These are phyloP conservation scores for Trichoderma atrobrunneum DNA, from an alignment of 2,329 filamentous ascomycete genomes.

Conservation along the genomic window DNA sequence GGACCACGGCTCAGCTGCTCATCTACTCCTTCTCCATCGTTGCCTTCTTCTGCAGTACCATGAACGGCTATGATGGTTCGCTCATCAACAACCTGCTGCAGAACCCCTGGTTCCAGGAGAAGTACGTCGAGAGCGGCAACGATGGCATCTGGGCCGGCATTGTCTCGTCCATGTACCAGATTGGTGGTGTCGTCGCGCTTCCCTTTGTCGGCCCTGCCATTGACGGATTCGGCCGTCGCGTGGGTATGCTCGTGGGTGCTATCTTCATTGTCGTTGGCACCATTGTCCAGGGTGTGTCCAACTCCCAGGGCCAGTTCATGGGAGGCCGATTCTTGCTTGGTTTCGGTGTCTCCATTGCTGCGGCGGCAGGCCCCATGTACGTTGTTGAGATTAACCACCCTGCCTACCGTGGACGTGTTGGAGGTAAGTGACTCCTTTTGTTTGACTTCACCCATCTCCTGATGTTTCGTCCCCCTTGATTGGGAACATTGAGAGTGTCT, in stretches of 20 bases:
- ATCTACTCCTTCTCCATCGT: conserved; percentile 45
- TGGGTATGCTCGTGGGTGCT: conserved; percentile 47
- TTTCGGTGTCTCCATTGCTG: conserved; percentile 45
- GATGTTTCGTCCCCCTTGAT: background rate
- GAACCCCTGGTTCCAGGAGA: conserved; percentile 40
- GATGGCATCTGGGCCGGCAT: conserved; percentile 49
- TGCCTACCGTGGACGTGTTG: conserved; percentile 43
- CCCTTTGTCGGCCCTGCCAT: conserved; percentile 48
- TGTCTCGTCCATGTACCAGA: conserved; percentile 51
- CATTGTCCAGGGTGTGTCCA: conserved; percentile 44
- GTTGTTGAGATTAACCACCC: conserved; percentile 48
- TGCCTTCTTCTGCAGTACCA: conserved; percentile 47
- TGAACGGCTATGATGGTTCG: conserved; percentile 53
- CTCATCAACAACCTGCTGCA: conserved; percentile 49
- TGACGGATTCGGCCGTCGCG: conserved; percentile 47
- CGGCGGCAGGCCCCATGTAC: conserved; percentile 29
- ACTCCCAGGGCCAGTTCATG: conserved; percentile 43
- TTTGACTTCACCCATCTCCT: background rate
- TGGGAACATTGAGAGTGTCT: background rate
- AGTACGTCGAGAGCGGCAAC: conserved; percentile 38
- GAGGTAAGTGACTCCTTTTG: conserved; percentile 25
- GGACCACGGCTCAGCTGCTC: conserved; percentile 37
- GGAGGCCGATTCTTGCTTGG: conserved; percentile 61
- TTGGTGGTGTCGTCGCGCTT: conserved; percentile 48
- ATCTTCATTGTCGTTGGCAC: conserved; percentile 46